Conservation (phyloP, 2,329 filamentous ascomycete genomes). For the Coniochaeta prunicola region DNA sequence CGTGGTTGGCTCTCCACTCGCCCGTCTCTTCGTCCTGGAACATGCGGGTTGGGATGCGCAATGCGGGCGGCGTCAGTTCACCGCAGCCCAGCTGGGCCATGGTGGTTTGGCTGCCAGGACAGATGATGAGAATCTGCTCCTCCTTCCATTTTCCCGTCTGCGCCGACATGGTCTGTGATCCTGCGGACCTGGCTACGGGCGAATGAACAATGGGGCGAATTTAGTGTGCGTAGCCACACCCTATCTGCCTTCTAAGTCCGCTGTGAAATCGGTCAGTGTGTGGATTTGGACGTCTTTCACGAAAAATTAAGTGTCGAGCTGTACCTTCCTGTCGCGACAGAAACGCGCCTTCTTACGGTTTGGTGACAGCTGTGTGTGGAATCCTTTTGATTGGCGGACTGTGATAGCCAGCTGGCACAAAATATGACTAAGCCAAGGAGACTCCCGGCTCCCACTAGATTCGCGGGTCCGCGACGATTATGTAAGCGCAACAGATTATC, state of each 20-base stretch:
- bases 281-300: background rate
- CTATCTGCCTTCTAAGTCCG: background rate
- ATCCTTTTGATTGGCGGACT: background rate
- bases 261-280: background rate
- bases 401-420: background rate
- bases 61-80: slow-evolving; percentile 84
- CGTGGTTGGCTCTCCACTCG: slow-evolving; percentile 69
- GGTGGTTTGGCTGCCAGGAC: slow-evolving; percentile 80
- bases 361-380: background rate
- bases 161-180: slow-evolving; percentile 39
- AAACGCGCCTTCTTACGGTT: background rate
- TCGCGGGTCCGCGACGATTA: too few relatives aligned
- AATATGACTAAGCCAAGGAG: background rate
- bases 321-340: background rate
- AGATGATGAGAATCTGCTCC: slow-evolving; percentile 63
- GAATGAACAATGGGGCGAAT: background rate
- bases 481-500: too few relatives aligned
- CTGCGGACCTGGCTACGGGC: background rate
- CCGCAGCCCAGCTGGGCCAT: slow-evolving; percentile 85
- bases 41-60: slow-evolving; percentile 89
- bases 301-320: background rate
- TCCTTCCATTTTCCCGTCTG: slow-evolving; percentile 55
- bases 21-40: slow-evolving; percentile 77
- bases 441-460: too few relatives aligned
- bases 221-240: background rate